Percentiles rank a stretch among this genome's conserved stretches.
phyloP scores from a whole-genome alignment of 2,329 filamentous ascomycete genomes.

The Penicillium sp. region DNA sequence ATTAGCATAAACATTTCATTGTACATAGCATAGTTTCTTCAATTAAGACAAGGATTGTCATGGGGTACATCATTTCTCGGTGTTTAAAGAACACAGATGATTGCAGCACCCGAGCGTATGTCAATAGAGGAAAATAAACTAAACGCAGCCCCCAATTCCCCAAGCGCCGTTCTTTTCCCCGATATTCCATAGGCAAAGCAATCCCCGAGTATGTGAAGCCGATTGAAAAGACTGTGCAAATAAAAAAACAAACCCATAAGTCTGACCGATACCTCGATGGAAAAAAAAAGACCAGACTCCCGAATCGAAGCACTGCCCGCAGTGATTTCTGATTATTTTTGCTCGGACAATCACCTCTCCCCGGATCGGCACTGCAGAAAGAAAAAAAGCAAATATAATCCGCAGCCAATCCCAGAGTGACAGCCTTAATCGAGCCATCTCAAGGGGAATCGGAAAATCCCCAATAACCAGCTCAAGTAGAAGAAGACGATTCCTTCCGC shows the following conservation, averaged over 20 bases:
- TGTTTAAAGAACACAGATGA: neutral
- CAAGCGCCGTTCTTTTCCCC: slow-evolving; percentile 1
- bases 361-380: neutral
- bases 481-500: slow-evolving; percentile 11
- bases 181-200: neutral
- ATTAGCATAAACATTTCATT: slow-evolving; percentile 5
- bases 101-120: neutral
- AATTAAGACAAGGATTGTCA: slow-evolving; percentile 6
- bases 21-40: slow-evolving; percentile 1
- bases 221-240: neutral
- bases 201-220: neutral
- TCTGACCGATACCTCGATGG: slow-evolving; percentile 4
- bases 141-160: neutral
- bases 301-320: slow-evolving; percentile 13
- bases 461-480: neutral
- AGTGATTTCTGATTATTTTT: slow-evolving; percentile 5
- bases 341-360: neutral
- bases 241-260: neutral
- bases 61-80: neutral
- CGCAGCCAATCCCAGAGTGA: neutral
- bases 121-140: neutral
- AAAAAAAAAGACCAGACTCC: neutral
- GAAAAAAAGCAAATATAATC: neutral
- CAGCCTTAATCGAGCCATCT: neutral
- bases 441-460: neutral